These are phyloP conservation scores for Pestalotiopsis sp. DNA, from an alignment of 2,329 filamentous ascomycete species.

Conservation along the genomic window DNA sequence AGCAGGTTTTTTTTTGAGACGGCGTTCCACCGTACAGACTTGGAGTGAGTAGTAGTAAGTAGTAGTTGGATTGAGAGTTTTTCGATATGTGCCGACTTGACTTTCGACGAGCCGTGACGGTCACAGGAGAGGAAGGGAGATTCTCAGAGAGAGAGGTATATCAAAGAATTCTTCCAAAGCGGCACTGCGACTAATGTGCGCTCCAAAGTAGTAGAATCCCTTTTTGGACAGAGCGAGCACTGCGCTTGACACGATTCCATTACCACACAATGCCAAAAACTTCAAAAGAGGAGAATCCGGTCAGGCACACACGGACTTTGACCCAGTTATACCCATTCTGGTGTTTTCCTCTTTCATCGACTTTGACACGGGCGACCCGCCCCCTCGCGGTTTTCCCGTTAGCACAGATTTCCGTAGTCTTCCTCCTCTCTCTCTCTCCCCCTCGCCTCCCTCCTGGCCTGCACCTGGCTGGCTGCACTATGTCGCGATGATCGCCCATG, in stretches of 20 bases:
- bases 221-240: slow-evolving; percentile 17
- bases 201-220: slow-evolving; percentile 10
- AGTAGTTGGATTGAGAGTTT: neutral
- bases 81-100: neutral
- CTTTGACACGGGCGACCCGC: neutral
- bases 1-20: neutral
- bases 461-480: slow-evolving; percentile 20
- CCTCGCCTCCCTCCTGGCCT: neutral
- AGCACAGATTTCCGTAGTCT: neutral
- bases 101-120: neutral
- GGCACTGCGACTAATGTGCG: neutral
- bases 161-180: slow-evolving; percentile 7
- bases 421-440: neutral
- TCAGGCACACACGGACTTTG: slow-evolving; percentile 12
- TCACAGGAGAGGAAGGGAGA: neutral
- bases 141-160: neutral
- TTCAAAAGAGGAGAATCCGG: slow-evolving; percentile 10
- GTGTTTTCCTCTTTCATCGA: slow-evolving; percentile 13
- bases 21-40: slow-evolving; percentile 8
- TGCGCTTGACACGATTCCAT: slow-evolving; percentile 17
- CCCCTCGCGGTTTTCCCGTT: slow-evolving; percentile 7
- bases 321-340: slow-evolving; percentile 31
- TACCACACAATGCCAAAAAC: slow-evolving; percentile 8
- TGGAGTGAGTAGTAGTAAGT: neutral
- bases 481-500: slow-evolving; percentile 17